Evolutionary conservation across 768 basidiomycete genomes (phyloP).

Genomic region (Suillus subalutaceus): DNA sequence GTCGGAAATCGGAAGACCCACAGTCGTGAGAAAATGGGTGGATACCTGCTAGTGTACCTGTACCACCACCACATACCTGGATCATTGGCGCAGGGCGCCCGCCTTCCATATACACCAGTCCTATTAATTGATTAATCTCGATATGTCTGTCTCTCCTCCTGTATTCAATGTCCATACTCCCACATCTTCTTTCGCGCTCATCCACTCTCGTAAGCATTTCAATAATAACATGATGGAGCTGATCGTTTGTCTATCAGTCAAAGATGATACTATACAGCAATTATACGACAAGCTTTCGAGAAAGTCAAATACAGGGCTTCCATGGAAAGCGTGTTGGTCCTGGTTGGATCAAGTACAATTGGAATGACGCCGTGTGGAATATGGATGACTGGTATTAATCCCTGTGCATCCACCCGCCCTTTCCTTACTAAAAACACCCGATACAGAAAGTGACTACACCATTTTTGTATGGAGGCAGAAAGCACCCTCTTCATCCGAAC

Average conservation of each 20-base stretch:
- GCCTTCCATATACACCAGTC: neutral
- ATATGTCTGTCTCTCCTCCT: slow-evolving; percentile 41
- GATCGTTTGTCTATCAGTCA: slow-evolving; percentile 46
- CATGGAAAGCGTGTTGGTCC: slow-evolving; percentile 64
- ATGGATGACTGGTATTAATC: slow-evolving; percentile 79
- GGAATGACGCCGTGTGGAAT: slow-evolving; percentile 78
- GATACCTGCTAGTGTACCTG: neutral
- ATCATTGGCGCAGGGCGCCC: neutral
- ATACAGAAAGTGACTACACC: slow-evolving; percentile 79
- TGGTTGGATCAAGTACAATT: slow-evolving; percentile 89
- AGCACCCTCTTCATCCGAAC: slow-evolving; percentile 28
- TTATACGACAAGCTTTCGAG: slow-evolving; percentile 74
- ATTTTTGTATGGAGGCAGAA: slow-evolving; percentile 83
- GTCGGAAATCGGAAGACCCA: neutral
- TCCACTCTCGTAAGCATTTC: slow-evolving; percentile 68
- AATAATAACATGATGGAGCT: slow-evolving; percentile 13
- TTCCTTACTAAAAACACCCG: neutral
- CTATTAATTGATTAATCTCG: neutral
- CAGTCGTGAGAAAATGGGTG: neutral
- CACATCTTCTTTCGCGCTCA: slow-evolving; percentile 67
- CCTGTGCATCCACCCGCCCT: neutral
- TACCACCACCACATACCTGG: neutral
- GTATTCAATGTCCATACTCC: slow-evolving; percentile 81
- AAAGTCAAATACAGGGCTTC: slow-evolving; percentile 62
- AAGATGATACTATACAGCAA: slow-evolving; percentile 63